phyloP scores from a whole-genome alignment of 2,329 filamentous ascomycete species.

The Penicillium nordicum region DNA sequence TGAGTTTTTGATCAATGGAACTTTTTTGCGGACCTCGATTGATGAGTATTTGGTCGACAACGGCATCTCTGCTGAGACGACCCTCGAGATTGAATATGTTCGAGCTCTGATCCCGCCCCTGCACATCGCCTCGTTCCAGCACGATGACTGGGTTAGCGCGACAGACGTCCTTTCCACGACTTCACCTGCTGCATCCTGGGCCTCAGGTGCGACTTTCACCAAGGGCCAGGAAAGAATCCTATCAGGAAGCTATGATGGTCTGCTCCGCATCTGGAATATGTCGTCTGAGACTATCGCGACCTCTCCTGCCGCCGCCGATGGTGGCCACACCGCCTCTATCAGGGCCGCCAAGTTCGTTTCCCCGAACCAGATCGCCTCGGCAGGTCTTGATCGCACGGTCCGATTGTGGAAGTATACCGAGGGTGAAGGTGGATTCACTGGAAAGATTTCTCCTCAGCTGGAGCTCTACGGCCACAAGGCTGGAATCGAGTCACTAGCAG shows the following conservation, averaged over 20 bases:
- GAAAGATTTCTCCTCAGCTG: constrained; percentile 65
- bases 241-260: constrained; percentile 90
- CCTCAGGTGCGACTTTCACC: constrained; percentile 44
- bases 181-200: constrained; percentile 60
- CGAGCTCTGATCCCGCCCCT: constrained; percentile 84
- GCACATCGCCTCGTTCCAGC: constrained; percentile 88
- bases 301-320: constrained; percentile 62
- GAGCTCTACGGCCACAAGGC: constrained; percentile 81
- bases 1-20: constrained; percentile 93
- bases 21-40: constrained; percentile 82
- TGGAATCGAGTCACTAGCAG: constrained; percentile 69
- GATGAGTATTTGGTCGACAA: constrained; percentile 85
- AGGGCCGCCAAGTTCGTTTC: constrained; percentile 84
- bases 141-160: constrained; percentile 93
- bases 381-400: constrained; percentile 79
- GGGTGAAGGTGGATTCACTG: constrained; percentile 57
- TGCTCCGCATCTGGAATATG: constrained; percentile 84
- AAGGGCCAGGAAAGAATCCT: constrained; percentile 68
- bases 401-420: constrained; percentile 87
- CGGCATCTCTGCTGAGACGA: constrained; percentile 84
- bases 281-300: constrained; percentile 81
- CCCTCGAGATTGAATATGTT: constrained; percentile 86
- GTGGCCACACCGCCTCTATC: constrained; percentile 72
- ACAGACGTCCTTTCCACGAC: constrained; percentile 75
- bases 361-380: constrained; percentile 72